These are phyloP conservation scores for Talaromyces sp. DNA, from an alignment of 2,329 filamentous ascomycete species.

Conservation along the genomic window DNA sequence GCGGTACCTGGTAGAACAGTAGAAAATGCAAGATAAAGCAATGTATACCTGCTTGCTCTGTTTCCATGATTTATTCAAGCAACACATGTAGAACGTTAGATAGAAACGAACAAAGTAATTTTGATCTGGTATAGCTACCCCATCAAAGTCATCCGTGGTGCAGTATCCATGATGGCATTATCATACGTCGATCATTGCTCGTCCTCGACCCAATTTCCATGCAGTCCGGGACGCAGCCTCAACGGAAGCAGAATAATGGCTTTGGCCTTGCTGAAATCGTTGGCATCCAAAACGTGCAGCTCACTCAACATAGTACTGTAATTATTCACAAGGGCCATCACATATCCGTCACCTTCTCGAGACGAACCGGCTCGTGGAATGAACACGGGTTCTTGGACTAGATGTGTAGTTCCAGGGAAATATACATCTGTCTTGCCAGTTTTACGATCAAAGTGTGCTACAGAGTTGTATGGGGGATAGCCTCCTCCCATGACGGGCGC, in stretches of 20 bases:
- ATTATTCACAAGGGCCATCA: conserved; percentile 27
- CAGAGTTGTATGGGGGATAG: conserved; percentile 45
- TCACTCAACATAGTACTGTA: conserved; percentile 28
- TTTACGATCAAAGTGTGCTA: conserved; percentile 46
- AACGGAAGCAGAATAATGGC: conserved; percentile 10
- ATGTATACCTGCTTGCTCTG: neutral
- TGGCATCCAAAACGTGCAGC: conserved; percentile 22
- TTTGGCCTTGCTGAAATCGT: conserved; percentile 8
- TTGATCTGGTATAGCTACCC: neutral
- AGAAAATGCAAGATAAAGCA: neutral
- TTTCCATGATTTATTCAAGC: no score
- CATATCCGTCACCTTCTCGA: conserved; percentile 27
- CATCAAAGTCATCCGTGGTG: neutral
- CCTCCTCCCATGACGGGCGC: conserved; percentile 32
- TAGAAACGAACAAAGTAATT: neutral
- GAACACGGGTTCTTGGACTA: conserved; percentile 30
- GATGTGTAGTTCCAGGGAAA: conserved; percentile 45
- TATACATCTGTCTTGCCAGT: conserved; percentile 44
- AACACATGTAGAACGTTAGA: neutral
- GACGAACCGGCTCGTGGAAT: conserved; percentile 22
- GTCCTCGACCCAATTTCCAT: conserved; percentile 8
- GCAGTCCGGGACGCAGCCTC: conserved; percentile 1
- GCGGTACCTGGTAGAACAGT: no score
- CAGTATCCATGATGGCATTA: neutral
- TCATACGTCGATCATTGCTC: neutral